Evolutionary conservation across 2,329 filamentous ascomycete species (phyloP).

Genomic region (Sporothrix dimorphospora): DNA sequence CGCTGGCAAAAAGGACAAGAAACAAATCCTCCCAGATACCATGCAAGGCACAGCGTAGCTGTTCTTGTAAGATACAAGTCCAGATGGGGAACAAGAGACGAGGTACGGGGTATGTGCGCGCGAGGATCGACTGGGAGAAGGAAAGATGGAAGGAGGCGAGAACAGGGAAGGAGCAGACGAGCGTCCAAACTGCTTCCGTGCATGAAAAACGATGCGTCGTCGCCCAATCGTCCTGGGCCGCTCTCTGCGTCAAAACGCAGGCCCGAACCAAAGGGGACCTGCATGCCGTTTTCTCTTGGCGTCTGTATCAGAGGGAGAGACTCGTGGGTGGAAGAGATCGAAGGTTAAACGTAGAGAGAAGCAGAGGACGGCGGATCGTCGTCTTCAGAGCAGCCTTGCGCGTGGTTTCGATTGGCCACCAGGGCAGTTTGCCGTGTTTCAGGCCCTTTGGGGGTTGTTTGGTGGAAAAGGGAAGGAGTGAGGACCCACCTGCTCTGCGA

Average conservation of each 20-base stretch:
- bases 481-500: constrained; percentile 17
- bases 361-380: constrained; percentile 6
- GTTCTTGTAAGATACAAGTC: neutral
- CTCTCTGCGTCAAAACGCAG: neutral
- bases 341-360: neutral
- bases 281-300: constrained; percentile 13
- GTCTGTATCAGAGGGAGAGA: constrained; percentile 12
- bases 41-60: neutral
- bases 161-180: constrained; percentile 5
- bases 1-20: neutral
- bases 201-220: constrained; percentile 20
- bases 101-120: neutral
- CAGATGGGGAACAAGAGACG: neutral
- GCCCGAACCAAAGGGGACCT: constrained; percentile 4
- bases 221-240: neutral
- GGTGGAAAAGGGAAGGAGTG: constrained; percentile 16
- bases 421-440: constrained; percentile 31
- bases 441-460: constrained; percentile 3
- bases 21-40: neutral
- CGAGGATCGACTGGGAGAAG: constrained; percentile 21
- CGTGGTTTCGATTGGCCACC: constrained; percentile 31
- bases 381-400: constrained; percentile 22
- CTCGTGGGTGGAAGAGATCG: neutral
- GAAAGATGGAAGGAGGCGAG: neutral
- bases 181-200: neutral